Conservation (phyloP, 768 basidiomycete species). For the Hypholoma sublateritium region DNA sequence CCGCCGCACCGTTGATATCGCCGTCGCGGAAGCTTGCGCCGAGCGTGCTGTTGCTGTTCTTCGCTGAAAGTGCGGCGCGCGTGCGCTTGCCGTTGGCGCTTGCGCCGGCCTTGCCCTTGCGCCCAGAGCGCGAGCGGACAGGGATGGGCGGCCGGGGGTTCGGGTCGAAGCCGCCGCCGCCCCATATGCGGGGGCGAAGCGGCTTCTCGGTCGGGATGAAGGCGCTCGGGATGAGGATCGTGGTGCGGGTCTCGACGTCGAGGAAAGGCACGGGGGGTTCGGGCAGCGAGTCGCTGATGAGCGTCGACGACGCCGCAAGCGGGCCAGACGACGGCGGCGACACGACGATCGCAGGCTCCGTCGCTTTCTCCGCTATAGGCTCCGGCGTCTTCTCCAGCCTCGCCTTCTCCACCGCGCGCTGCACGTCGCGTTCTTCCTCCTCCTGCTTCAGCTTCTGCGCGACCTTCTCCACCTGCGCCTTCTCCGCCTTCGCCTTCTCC, state of each 20-base stretch:
- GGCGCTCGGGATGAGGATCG: slow-evolving; percentile 58
- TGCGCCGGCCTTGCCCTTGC: slow-evolving; percentile 14
- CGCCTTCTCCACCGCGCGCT: slow-evolving; percentile 2
- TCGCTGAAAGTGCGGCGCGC: slow-evolving; percentile 3
- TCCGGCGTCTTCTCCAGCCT: slow-evolving; percentile 7
- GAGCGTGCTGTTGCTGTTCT: slow-evolving; percentile 6
- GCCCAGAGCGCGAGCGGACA: slow-evolving; percentile 6
- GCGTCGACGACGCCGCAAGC: not conserved
- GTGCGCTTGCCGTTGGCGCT: slow-evolving; percentile 7
- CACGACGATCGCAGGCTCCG: not conserved
- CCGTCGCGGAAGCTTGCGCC: slow-evolving; percentile 5
- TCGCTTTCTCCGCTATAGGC: not conserved
- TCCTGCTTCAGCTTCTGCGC: slow-evolving; percentile 18
- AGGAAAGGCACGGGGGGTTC: slow-evolving; percentile 24
- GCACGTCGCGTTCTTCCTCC: slow-evolving; percentile 9
- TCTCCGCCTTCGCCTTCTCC: slow-evolving; percentile 18
- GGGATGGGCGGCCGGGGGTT: slow-evolving; percentile 18
- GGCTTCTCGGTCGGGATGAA: slow-evolving; percentile 59
- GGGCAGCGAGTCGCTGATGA: slow-evolving; percentile 8
- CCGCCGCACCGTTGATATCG: slow-evolving; percentile 4
- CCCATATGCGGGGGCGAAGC: slow-evolving; percentile 62
- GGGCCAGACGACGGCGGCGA: not conserved
- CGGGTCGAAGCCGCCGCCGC: slow-evolving; percentile 53
- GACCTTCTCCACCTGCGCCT: slow-evolving; percentile 14
- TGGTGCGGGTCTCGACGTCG: slow-evolving; percentile 46